phyloP scores from a whole-genome alignment of 78 protist species.

The Thecamonas trahens region DNA sequence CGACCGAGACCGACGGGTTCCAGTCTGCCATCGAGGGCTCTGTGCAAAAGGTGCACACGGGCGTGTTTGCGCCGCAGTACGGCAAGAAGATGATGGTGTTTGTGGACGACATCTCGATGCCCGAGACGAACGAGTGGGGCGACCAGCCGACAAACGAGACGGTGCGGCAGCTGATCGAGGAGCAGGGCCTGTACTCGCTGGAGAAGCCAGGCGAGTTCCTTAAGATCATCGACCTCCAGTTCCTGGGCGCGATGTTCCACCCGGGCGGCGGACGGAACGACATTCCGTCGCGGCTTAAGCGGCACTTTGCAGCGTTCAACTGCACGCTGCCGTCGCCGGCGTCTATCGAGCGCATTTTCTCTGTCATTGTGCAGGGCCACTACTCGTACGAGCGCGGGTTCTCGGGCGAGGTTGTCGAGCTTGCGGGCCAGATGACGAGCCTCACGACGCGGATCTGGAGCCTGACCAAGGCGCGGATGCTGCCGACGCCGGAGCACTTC shows the following conservation, averaged over 20 bases:
- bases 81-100: conserved; percentile 40
- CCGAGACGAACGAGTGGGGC: conserved; percentile 77
- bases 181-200: conserved; percentile 50
- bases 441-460: conserved; percentile 61
- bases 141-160: conserved; percentile 77
- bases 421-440: conserved; percentile 25
- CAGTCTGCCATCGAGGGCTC: conserved; percentile 54
- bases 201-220: conserved; percentile 74
- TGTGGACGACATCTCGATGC: conserved; percentile 84
- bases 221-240: conserved; percentile 35
- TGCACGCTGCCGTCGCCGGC: conserved; percentile 59
- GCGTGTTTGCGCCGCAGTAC: conserved; percentile 69
- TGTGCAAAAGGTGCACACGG: conserved; percentile 71
- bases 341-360: conserved; percentile 59
- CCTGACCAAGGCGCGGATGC: conserved; percentile 43
- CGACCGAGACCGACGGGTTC: conserved; percentile 59
- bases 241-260: conserved; percentile 68
- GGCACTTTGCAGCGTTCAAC: conserved; percentile 68
- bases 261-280: conserved; percentile 89
- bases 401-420: not conserved
- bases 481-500: conserved; percentile 81
- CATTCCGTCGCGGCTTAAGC: conserved; percentile 75
- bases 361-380: conserved; percentile 32
- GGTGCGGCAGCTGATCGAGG: conserved; percentile 70
- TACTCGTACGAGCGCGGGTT: conserved; percentile 22